These are phyloP conservation scores for Echium plantagineum DNA, from an alignment of 257 asterid genomes.

Conservation along the genomic window DNA sequence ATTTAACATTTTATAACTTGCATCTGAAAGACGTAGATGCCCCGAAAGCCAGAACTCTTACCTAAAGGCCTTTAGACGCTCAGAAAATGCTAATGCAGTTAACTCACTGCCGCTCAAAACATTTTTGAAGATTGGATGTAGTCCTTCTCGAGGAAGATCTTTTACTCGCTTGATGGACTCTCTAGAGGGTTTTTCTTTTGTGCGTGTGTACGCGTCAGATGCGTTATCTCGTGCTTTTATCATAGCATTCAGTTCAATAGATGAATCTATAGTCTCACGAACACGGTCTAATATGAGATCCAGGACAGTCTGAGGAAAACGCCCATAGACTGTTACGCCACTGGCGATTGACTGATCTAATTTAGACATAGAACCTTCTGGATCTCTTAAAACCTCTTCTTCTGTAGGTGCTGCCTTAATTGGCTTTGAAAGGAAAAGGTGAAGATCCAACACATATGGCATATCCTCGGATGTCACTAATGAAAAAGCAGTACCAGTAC, in stretches of 20 bases:
- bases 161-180: conserved; percentile 79
- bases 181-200: conserved; percentile 77
- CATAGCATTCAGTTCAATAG: conserved; percentile 58
- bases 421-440: conserved; percentile 86
- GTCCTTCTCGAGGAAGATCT: conserved; percentile 74
- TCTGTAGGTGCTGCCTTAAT: conserved; percentile 84
- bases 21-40: conserved; percentile 1
- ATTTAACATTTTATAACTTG: conserved; percentile 4
- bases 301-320: conserved; percentile 72
- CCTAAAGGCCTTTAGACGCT: conserved; percentile 80
- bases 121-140: conserved; percentile 73
- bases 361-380: conserved; percentile 47
- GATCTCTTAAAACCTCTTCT: conserved; percentile 59
- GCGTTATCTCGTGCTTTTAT: conserved; percentile 58
- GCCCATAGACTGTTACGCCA: conserved; percentile 85
- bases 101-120: conserved; percentile 61
- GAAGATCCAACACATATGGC: conserved; percentile 84
- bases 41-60: conserved; percentile 13
- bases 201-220: conserved; percentile 56
- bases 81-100: conserved; percentile 87
- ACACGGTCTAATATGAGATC: conserved; percentile 87
- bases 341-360: conserved; percentile 53
- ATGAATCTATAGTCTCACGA: conserved; percentile 65
- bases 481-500: conserved; percentile 78
- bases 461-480: conserved; percentile 78